A percentile compares a stretch with the other conserved stretches of the same genome.
Conservation (phyloP, 495 filamentous ascomycete species). For the Articulospora tetracladia region DNA sequence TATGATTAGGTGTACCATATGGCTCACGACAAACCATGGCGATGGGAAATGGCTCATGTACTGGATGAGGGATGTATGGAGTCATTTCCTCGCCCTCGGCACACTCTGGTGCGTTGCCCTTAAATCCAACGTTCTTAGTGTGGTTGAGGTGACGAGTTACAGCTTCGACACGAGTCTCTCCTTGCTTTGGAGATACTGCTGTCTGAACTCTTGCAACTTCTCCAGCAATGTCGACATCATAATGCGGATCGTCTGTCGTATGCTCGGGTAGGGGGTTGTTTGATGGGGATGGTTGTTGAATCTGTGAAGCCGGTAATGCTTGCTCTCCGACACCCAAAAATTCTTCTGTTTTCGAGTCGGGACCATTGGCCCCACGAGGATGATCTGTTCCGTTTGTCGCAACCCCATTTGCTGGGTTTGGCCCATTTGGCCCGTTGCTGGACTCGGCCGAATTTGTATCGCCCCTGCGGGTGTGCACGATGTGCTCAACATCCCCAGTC, state of each 20-base stretch:
- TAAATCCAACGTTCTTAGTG: slow-evolving; percentile 47
- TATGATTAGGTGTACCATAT: slow-evolving; percentile 57
- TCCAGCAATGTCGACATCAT: slow-evolving; percentile 52
- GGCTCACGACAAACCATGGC: slow-evolving; percentile 67
- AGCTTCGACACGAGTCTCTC: slow-evolving; percentile 50
- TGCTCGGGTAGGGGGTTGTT: slow-evolving; percentile 46
- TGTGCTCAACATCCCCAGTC: slow-evolving; percentile 17
- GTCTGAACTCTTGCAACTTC: slow-evolving; percentile 60
- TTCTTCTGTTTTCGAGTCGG: slow-evolving; percentile 13
- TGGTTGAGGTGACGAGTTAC: slow-evolving; percentile 63
- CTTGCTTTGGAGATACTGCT: slow-evolving; percentile 38
- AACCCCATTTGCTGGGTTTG: slow-evolving; percentile 10
- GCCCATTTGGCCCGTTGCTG: neutral
- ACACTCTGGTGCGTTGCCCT: slow-evolving; percentile 49
- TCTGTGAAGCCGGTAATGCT: slow-evolving; percentile 21
- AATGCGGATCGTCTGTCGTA: slow-evolving; percentile 54
- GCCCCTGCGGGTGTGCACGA: slow-evolving; percentile 6
- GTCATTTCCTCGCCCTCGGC: slow-evolving; percentile 50
- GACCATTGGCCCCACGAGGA: slow-evolving; percentile 6
- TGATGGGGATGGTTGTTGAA: slow-evolving; percentile 24
- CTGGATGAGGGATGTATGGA: slow-evolving; percentile 54
- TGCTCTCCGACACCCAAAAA: slow-evolving; percentile 20
- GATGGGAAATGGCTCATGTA: slow-evolving; percentile 59
- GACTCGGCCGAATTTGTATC: slow-evolving; percentile 3
- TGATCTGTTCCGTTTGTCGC: neutral